Evolutionary conservation across 306 rosid genomes (phyloP), one percentile per base, ranked within the genome.

Genomic region (Betula pendula): DNA sequence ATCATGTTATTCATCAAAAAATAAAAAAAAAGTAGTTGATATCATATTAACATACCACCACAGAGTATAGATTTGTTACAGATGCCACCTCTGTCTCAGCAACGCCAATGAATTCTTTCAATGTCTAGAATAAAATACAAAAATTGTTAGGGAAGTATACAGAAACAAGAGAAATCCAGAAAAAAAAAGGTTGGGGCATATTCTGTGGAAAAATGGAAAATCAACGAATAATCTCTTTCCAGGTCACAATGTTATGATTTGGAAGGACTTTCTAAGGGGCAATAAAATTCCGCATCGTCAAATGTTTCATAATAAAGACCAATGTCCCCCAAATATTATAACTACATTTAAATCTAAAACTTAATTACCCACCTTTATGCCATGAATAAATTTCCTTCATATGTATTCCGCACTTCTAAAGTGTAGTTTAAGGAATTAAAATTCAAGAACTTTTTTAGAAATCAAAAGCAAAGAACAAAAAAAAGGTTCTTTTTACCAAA

Each of bases 21-120:
- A 1, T 2, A 38, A 38, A 3, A 52, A 82, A 87, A 5, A 15
- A 62, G 22, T 29, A 62, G 43, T 33, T 62, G 17, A 62, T 33
- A 66, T 17, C 15, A 19, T 19, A 35, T 38, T 68, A 76, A 70
- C 71, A 87, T 96, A 96, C 99, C 98, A 84, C 98, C 73, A 75
- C 84, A 70, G 96, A 77, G 80, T 96, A 96, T 29, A 96, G 86
- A 80, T 67, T 79, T n/a, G 92, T 85, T 75, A 96, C 88, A 83
- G 91, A 84, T 76, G 83, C 85, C 85, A 88, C 98, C 87, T 93
- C 96, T 50, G 85, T 86, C 86, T 96, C 97, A 12, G 98, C 88
- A 79, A 79, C 86, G 48, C 44, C 53, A 80, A 93, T 75, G 82
- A 96, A 96, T 80, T 62, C 98, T 85, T 85, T 85, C 90, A 96